Evolutionary conservation across 345 rosid species (phyloP).

Genomic region (Melastoma malabathricum): DNA sequence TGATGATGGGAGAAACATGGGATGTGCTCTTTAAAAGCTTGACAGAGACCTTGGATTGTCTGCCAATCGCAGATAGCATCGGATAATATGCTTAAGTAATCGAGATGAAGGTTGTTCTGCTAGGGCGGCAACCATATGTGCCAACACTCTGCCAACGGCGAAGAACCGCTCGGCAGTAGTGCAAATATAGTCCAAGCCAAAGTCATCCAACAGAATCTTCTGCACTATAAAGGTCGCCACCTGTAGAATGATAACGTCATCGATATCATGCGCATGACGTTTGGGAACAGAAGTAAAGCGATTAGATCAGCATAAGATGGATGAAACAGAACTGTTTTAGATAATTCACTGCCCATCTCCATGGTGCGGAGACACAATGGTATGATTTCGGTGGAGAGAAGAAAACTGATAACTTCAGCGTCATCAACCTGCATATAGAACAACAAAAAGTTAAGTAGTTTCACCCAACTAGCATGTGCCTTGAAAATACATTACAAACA

Average conservation of each 20-base stretch:
- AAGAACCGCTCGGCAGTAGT: slow-evolving; percentile 85
- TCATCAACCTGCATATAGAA: slow-evolving; percentile 67
- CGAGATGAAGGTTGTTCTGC: slow-evolving; percentile 77
- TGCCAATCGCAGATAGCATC: slow-evolving; percentile 74
- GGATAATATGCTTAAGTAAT: slow-evolving; percentile 77
- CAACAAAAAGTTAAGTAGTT: background rate
- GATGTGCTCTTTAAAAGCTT: too few species aligned
- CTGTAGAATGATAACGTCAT: slow-evolving; percentile 20
- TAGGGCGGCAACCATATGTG: slow-evolving; percentile 86
- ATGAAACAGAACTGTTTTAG: slow-evolving; percentile 56
- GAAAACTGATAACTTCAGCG: slow-evolving; percentile 91
- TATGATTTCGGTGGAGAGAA: slow-evolving; percentile 88
- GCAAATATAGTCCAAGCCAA: slow-evolving; percentile 91
- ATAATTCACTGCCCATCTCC: slow-evolving; percentile 99
- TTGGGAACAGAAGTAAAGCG: too few species aligned
- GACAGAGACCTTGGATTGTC: slow-evolving; percentile 65
- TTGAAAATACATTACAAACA: too few species aligned
- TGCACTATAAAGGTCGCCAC: slow-evolving; percentile 94
- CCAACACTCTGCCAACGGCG: slow-evolving; percentile 78
- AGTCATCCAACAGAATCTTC: slow-evolving; percentile 77
- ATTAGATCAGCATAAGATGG: too few species aligned
- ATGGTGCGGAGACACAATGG: slow-evolving; percentile 89
- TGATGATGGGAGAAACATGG: background rate
- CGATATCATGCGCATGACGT: too few species aligned
- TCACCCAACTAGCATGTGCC: too few species aligned